Evolutionary conservation across 2,329 filamentous ascomycete species (phyloP), one percentile per base, ranked within the genome.

Genomic region (Phaeosphaeria sp.): DNA sequence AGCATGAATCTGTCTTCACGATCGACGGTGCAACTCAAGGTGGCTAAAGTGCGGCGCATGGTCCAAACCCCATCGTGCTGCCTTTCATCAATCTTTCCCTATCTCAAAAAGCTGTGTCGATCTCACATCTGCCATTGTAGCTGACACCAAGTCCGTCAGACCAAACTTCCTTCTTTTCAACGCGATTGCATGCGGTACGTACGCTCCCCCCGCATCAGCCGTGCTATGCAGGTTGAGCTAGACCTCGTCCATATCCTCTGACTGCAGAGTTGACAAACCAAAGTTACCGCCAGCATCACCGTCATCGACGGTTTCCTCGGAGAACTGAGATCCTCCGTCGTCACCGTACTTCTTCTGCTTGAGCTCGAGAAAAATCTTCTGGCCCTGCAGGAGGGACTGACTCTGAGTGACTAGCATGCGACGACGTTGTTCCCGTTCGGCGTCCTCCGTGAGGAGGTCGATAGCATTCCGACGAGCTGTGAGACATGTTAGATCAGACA

Each of bases 341-440:
- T 61, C 53, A 3, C 47, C 51, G n/a, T 67, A 68, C 55, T 64
- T 66, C n/a, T 54, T 67, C 1, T 57, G 25, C 24, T 64, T 49
- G 6, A 71, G 55, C 1, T 66, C 60, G 1, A 56, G 18, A 1
- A 70, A 56, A 15, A 60, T 53, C 18, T 53, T 40, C 22, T 62
- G 53, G 13, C 66, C 66, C 20, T 65, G 39, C 1, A 60, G 20
- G 13, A 69, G 53, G 3, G 64, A 55, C 6, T 62, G 50, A 39
- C 53, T 57, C 42, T 54, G 57, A 2, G 52, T 40, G 2, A 55
- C 2, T 1, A 70, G 57, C 6, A 60, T 52, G 6, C 54, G 56
- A 13, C 64, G 65, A n/a, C 53, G 27, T 6, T 59, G 45, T 11
- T 61, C 53, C 6, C 64, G 62, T 1, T 63, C 22, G 0, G 61